A percentile compares a stretch with the other conserved stretches of the same genome.
phyloP scores from a whole-genome alignment of 257 asterid genomes.

The Penstemon eatonii region DNA sequence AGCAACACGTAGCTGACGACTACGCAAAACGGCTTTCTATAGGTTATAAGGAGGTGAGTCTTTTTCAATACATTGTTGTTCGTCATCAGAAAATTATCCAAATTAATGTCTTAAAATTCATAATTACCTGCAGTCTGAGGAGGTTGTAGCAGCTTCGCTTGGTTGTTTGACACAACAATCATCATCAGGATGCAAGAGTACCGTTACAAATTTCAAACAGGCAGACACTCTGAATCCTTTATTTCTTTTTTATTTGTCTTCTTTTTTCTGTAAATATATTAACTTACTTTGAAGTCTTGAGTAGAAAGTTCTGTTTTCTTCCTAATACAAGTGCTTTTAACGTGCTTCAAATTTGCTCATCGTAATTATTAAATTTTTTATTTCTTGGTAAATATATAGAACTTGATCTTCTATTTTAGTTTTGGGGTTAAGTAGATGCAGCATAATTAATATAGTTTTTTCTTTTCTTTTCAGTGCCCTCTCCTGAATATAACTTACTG shows the following conservation, averaged over 20 bases:
- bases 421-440: slow-evolving; percentile 18
- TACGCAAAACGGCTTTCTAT: slow-evolving; percentile 89
- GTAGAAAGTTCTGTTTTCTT: not conserved
- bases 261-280: slow-evolving; percentile 17
- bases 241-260: slow-evolving; percentile 6
- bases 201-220: slow-evolving; percentile 60
- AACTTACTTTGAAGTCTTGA: not conserved
- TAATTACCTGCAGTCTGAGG: slow-evolving; percentile 65
- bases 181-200: slow-evolving; percentile 46
- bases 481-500: slow-evolving; percentile 85
- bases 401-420: not conserved
- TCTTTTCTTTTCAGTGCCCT: slow-evolving; percentile 67
- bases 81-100: not conserved
- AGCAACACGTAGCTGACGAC: slow-evolving; percentile 96
- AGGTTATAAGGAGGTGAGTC: slow-evolving; percentile 80
- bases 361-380: slow-evolving; percentile 1
- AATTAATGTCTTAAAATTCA: slow-evolving; percentile 18
- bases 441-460: slow-evolving; percentile 23
- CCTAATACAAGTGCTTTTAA: not conserved
- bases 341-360: slow-evolving; percentile 9
- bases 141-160: slow-evolving; percentile 71
- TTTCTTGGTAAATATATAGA: slow-evolving; percentile 13
- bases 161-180: slow-evolving; percentile 66
- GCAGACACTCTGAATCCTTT: slow-evolving; percentile 36
- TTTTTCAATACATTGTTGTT: slow-evolving; percentile 15